Percentiles rank a stretch among this genome's conserved stretches.
phyloP scores from a whole-genome alignment of 192 early-diverging fungal species.

The Piromyces sp. region DNA sequence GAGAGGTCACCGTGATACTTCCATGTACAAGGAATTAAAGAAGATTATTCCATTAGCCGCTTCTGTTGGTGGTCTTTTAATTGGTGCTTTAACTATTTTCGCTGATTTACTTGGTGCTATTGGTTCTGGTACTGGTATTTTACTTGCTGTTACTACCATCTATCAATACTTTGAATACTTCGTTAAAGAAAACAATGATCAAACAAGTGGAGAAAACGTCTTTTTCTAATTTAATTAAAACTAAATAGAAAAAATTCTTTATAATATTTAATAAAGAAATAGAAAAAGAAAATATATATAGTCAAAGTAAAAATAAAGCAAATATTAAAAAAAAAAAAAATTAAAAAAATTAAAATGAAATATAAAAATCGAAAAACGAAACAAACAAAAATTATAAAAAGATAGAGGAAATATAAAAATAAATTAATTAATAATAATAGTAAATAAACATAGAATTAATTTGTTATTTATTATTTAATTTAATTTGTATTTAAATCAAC shows the following conservation, averaged over 20 bases:
- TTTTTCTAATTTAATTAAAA: background rate
- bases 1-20: constrained; percentile 78
- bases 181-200: constrained; percentile 50
- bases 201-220: background rate
- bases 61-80: constrained; percentile 88
- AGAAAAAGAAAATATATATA: background rate
- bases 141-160: constrained; percentile 95
- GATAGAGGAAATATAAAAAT: background rate
- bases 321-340: background rate
- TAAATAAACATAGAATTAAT: background rate
- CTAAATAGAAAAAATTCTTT: background rate
- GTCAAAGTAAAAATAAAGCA: background rate
- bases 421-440: background rate
- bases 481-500: background rate
- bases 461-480: background rate
- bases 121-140: constrained; percentile 97
- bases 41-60: constrained; percentile 95
- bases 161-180: constrained; percentile 98
- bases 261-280: background rate
- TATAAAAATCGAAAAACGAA: background rate
- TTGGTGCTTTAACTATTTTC: constrained; percentile 84
- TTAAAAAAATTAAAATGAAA: background rate
- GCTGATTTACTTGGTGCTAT: constrained; percentile 96
- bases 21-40: constrained; percentile 99
- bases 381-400: background rate